Conservation (phyloP, 106 monocot genomes). For the Chionographis japonica region DNA sequence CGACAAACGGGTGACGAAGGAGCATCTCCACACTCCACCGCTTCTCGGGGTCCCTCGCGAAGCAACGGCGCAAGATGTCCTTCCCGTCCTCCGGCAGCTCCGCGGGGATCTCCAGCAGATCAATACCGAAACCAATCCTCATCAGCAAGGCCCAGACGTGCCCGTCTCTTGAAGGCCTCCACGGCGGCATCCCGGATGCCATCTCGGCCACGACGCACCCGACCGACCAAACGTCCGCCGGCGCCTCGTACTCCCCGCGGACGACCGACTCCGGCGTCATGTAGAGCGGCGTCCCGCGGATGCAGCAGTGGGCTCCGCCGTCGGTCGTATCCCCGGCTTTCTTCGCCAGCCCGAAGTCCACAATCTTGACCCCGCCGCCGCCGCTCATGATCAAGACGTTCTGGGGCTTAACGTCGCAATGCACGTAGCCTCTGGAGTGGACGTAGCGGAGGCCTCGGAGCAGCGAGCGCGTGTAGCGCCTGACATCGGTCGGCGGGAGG, state of each 20-base stretch:
- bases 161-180: conserved; percentile 1
- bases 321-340: neutral
- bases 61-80: conserved; percentile 25
- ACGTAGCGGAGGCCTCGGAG: conserved; percentile 30
- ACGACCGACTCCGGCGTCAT: conserved; percentile 54
- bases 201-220: conserved; percentile 60
- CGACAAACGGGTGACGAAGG: conserved; percentile 23
- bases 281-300: conserved; percentile 56
- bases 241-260: conserved; percentile 26
- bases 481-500: conserved; percentile 9
- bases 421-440: conserved; percentile 32
- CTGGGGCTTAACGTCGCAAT: conserved; percentile 47
- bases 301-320: too few species aligned
- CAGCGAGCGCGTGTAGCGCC: conserved; percentile 22
- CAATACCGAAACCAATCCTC: conserved; percentile 6
- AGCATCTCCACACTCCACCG: conserved; percentile 26
- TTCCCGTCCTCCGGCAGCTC: conserved; percentile 21
- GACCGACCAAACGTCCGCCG: conserved; percentile 53
- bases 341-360: conserved; percentile 41
- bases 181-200: conserved; percentile 37
- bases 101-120: conserved; percentile 9
- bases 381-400: conserved; percentile 26
- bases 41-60: conserved; percentile 11
- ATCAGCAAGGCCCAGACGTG: conserved; percentile 6
- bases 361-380: conserved; percentile 31